Base-by-base conservation (phyloP, 257 asterid genomes). In the Solanum chmielewskii region DNA sequence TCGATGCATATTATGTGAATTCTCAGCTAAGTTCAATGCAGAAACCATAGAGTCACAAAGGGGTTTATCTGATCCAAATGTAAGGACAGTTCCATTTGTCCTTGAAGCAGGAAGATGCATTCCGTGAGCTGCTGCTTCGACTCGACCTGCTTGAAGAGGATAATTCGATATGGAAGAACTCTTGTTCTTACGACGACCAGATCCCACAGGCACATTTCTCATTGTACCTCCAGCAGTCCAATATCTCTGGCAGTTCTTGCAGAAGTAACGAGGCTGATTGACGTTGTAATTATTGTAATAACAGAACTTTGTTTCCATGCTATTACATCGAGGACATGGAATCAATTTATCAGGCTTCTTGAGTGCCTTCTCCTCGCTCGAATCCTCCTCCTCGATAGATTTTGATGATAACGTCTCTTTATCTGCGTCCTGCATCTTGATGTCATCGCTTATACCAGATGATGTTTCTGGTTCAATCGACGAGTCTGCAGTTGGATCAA, bases 161-260 rank as follows among this genome's bases (percentile, higher is more conserved):
- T 88, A 92, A 83, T 66, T 87, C 1, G 94, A 86, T 3, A 90
- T 23, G 11, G 88, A 81, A 10, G 85, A 33, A 25, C 45, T 87
- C n/a, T 95, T 96, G 81, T 88, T 93, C 87, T 96, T 96, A 21
- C 99, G 94, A 0, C 99, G 93, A 6, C 99, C 99, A 11, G 99
- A 93, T 11, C 99, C 99, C 3, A 95, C 96, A 0, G 98, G 94
- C 52, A 96, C 98, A 86, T 92, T 95, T 14, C 99, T 89, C 98
- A 93, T 95, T 1, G 97, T 91, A 20, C 99, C 99, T 0, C 99
- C 99, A 25, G 97, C 93, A 0, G 99, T 96, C 99, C 99, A 96
- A 87, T 95, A 96, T 27, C 99, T 87, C 68, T 95, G 99, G 73
- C 99, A 96, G 41, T 92, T 93, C 88, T 92, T 93, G 93, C 99